phyloP scores from a whole-genome alignment of 805 yeast species.

The Ogataea parapolymorpha region DNA sequence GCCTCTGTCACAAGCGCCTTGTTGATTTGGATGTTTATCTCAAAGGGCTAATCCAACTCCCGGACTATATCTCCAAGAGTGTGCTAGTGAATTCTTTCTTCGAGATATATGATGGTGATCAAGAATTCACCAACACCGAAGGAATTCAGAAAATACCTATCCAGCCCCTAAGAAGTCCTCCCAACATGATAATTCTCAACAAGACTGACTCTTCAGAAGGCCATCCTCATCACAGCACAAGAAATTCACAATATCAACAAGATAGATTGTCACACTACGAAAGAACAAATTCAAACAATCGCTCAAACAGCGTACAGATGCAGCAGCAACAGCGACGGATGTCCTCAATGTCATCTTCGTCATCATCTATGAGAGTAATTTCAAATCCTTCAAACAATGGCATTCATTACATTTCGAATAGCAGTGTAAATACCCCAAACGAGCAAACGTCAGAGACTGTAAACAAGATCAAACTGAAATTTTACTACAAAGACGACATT shows the following conservation, averaged over 20 bases:
- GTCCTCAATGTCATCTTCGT: slow-evolving; percentile 22
- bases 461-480: slow-evolving; percentile 59
- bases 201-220: slow-evolving; percentile 13
- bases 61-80: slow-evolving; percentile 69
- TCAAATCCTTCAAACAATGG: slow-evolving; percentile 6
- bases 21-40: slow-evolving; percentile 53
- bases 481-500: slow-evolving; percentile 76
- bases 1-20: slow-evolving; percentile 50
- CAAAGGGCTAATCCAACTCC: slow-evolving; percentile 60
- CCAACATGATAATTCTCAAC: slow-evolving; percentile 28
- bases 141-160: slow-evolving; percentile 21
- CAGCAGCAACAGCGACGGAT: slow-evolving; percentile 17
- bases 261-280: slow-evolving; percentile 53
- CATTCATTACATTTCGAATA: slow-evolving; percentile 1
- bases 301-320: slow-evolving; percentile 24
- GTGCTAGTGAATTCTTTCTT: slow-evolving; percentile 69
- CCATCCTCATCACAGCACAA: slow-evolving; percentile 18
- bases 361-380: slow-evolving; percentile 18
- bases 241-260: slow-evolving; percentile 43
- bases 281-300: slow-evolving; percentile 21
- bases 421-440: neutral
- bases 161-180: slow-evolving; percentile 31
- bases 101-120: slow-evolving; percentile 62
- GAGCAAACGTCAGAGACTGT: slow-evolving; percentile 12
- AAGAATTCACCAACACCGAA: slow-evolving; percentile 35